These are phyloP conservation scores for Kluyveromyces sp. DNA, from an alignment of 1,139 yeast genomes.

Conservation along the genomic window DNA sequence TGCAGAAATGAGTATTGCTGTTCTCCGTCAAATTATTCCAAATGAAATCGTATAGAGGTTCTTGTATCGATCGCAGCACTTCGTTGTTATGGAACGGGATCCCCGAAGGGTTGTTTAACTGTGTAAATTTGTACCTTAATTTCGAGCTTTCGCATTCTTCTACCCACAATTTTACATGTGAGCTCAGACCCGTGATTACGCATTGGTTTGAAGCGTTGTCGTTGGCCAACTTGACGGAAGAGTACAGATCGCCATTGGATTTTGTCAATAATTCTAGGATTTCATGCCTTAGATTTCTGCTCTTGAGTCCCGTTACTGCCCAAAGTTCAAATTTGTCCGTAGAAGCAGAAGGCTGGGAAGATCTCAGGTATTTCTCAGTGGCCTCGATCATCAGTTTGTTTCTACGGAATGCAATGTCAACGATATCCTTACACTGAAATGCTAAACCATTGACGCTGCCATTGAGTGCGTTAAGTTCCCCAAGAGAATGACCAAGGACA, in stretches of 20 bases:
- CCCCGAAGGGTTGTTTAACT: slow-evolving; percentile 27
- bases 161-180: slow-evolving; percentile 22
- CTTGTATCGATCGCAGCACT: slow-evolving; percentile 27
- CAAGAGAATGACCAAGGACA: slow-evolving; percentile 51
- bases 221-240: slow-evolving; percentile 26
- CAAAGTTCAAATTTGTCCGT: slow-evolving; percentile 26
- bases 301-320: slow-evolving; percentile 28
- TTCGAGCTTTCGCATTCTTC: not conserved
- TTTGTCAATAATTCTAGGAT: slow-evolving; percentile 16
- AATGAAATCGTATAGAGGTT: slow-evolving; percentile 30
- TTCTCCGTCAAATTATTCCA: slow-evolving; percentile 28
- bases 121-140: slow-evolving; percentile 23
- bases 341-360: slow-evolving; percentile 14
- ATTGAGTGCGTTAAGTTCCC: slow-evolving; percentile 41
- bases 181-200: slow-evolving; percentile 29
- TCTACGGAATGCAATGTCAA: slow-evolving; percentile 29
- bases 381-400: slow-evolving; percentile 30
- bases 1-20: slow-evolving; percentile 22
- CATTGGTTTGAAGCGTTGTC: slow-evolving; percentile 30
- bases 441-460: slow-evolving; percentile 39
- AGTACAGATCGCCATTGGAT: not conserved
- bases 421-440: slow-evolving; percentile 32
- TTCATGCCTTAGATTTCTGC: slow-evolving; percentile 24
- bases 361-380: slow-evolving; percentile 21
- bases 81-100: slow-evolving; percentile 31